These are phyloP conservation scores for Termitomyces sp. DNA, from an alignment of 768 basidiomycete genomes.

Conservation along the genomic window DNA sequence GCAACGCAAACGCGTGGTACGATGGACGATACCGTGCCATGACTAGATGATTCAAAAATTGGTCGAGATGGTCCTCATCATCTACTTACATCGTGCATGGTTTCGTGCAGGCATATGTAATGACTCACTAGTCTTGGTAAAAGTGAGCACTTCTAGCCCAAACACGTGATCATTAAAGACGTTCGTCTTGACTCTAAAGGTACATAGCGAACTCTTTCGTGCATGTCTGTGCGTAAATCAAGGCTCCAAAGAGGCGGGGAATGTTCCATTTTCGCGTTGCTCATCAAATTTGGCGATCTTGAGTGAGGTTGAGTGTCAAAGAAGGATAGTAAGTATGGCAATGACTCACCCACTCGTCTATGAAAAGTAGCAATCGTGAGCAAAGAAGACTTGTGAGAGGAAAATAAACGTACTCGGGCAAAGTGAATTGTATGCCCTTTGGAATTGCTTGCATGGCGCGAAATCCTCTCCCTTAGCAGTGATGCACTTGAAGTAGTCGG, in stretches of 20 bases:
- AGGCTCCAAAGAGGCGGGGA: conserved; percentile 85
- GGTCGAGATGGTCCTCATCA: too few relatives aligned
- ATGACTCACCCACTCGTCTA: conserved; percentile 83
- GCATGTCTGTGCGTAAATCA: conserved; percentile 16
- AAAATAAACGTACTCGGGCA: conserved; percentile 81
- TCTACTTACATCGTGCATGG: background rate
- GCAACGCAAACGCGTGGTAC: background rate
- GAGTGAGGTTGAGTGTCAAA: conserved; percentile 2
- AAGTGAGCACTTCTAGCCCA: background rate
- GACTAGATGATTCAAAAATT: too few relatives aligned
- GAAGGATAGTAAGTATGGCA: conserved; percentile 7
- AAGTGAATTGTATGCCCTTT: conserved; percentile 89
- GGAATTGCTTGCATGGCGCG: conserved; percentile 99
- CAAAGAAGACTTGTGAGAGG: background rate
- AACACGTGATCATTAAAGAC: conserved; percentile 14
- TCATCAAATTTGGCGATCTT: conserved; percentile 91
- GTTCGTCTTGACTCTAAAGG: conserved; percentile 1
- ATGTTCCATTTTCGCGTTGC: conserved; percentile 88
- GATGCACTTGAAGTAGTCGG: conserved; percentile 98
- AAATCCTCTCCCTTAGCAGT: conserved; percentile 97
- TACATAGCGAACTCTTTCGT: background rate
- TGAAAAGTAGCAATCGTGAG: background rate
- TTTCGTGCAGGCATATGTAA: background rate
- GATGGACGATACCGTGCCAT: background rate
- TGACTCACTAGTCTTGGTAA: too few relatives aligned